Evolutionary conservation across 73 alveolate species (phyloP), one percentile per base, ranked within the genome.

Genomic region (Paraurostyla sp.): DNA sequence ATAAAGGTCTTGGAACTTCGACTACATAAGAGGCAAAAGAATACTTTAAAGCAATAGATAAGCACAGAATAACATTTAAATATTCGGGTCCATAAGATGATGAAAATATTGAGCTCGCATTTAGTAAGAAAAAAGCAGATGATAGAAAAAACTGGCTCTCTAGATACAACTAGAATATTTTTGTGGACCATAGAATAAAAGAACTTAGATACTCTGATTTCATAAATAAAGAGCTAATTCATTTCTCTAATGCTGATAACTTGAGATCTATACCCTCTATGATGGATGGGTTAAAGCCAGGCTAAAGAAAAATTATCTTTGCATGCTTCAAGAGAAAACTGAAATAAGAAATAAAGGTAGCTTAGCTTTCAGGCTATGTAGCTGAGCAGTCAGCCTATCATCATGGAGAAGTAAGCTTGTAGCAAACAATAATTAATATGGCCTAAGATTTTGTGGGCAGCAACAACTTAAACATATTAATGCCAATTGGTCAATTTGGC

Each of bases 1-100:
- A 99, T 97, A 99, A 99, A 96, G 99, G 99, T 75, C 92, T 99
- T 27, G 99, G 99, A 0, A 99, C 99, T 40, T 98, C 99, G 0
- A 99, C 99, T 0, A 92, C 98, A 45, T 83, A 83, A 87, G 99
- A 99, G 88, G 99, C 99, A 33, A 95, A 98, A 80, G 98, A 99
- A 83, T 99, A 99, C 92, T 99, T 99, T 91, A 59, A 78, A 40
- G 45, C 16, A 45, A 93, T 96, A 20, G 91, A 90, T 46, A 52
- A 91, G 29, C 99, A 96, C 92, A 73, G 85, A 73, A 91, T 94
- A 29, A 85, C 57, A 15, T 96, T 96, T 71, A 81, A 81, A 54
- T 94, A 93, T 87, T 35, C 29, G 36, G 95, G 88, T 49, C 88
- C 82, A 63, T 40, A 23, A 20, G 98, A 96, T 88, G 96, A 92